Base-by-base conservation (phyloP, 805 yeast genomes). In the Zygosaccharomyces kombuchaensis region DNA sequence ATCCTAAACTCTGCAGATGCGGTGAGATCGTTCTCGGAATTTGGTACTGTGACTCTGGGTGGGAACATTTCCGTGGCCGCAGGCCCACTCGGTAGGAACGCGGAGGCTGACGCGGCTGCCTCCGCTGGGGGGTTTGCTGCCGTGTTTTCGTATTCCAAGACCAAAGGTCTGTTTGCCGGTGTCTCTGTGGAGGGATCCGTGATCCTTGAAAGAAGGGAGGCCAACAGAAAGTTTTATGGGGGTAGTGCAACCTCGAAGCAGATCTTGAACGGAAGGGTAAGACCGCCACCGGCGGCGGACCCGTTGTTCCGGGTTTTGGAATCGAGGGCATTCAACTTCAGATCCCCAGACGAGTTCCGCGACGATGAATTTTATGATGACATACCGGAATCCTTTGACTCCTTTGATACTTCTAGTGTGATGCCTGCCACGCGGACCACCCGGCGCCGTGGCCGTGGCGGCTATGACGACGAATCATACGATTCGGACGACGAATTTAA, bases 121-220 rank as follows among this genome's bases (percentile, higher is more conserved):
- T 87, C 96, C 3, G 67, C 88, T 46, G 84, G 83, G 56, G 75
- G 84, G 43, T 93, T 89, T 4, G 87, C 97, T 4, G 95, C 98
- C 6, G 83, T 91, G 13, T 91, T 91, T 63, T 73, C 97, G 1
- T 91, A 93, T 69, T 87, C 97, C 9, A 91, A 93, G 67, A 89
- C 96, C 3, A 91, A 93, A 66, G 99, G 99, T 52, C 75, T 93
- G 40, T 91, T 87, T 69, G 99, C 99, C 0, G 99, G 99, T 61
- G 95, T 91, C 14, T 91, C 98, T 1, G 76, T 91, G 43, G 99
- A 91, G 70, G 99, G 99, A 25, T 89, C 97, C 1, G 96, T 91
- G 12, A 80, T 93, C 47, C 75, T 93, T n/a, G 99, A 93, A 69
- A 84, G 99, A 72, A 80, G 98, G 69, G 98, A 93, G 59, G 96